These are phyloP conservation scores for Aspergillus tamarii DNA, from an alignment of 2,329 filamentous ascomycete genomes.

Conservation along the genomic window DNA sequence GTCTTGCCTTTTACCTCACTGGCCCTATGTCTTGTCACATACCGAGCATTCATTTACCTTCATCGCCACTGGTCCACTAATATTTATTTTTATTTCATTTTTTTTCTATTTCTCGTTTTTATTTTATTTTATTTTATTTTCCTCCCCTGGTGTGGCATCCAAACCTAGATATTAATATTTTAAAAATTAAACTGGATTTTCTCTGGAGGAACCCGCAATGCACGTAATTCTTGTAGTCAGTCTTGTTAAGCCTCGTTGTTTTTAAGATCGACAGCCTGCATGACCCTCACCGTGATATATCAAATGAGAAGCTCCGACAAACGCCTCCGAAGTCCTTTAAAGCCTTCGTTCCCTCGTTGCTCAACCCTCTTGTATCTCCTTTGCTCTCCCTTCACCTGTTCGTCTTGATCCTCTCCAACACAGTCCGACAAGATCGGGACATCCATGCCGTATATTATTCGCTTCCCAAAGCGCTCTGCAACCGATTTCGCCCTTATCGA, in stretches of 20 bases:
- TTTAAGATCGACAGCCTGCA: constrained; percentile 49
- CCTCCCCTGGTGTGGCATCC: neutral
- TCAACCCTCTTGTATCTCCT: constrained; percentile 13
- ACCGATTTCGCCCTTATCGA: neutral
- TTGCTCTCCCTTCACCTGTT: constrained; percentile 11
- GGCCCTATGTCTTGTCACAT: constrained; percentile 1
- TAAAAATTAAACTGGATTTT: constrained; percentile 1
- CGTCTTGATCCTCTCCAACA: constrained; percentile 2
- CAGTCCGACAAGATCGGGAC: neutral
- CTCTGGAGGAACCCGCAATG: constrained; percentile 20
- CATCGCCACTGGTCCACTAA: constrained; percentile 21
- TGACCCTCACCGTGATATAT: constrained; percentile 48
- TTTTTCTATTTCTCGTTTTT: constrained; percentile 9
- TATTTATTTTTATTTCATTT: constrained; percentile 12
- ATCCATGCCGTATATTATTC: constrained; percentile 6
- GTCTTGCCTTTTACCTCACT: neutral
- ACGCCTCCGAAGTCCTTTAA: constrained; percentile 39
- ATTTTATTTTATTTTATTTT: constrained; percentile 12
- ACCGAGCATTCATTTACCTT: constrained; percentile 12
- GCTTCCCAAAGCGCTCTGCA: neutral
- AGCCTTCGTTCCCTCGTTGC: constrained; percentile 34
- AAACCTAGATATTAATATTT: constrained; percentile 1
- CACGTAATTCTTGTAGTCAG: constrained; percentile 31
- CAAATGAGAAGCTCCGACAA: constrained; percentile 48
- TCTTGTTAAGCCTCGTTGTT: constrained; percentile 41